Evolutionary conservation across 805 yeast species (phyloP).

Genomic region (Candida incommunis): DNA sequence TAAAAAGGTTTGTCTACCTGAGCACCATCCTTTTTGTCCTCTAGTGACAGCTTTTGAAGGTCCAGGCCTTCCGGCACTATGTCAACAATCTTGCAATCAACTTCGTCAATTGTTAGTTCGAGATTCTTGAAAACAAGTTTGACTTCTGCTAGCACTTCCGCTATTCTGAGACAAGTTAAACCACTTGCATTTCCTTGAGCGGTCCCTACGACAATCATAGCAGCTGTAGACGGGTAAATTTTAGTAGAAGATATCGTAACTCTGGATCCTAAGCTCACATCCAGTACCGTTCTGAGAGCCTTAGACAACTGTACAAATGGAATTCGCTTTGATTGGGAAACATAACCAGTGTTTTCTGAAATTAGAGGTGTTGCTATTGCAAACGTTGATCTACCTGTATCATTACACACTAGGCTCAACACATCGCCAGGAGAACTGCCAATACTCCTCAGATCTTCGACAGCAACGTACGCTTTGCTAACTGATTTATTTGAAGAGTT

Average conservation of each 20-base stretch:
- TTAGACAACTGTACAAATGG: conserved; percentile 1
- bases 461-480: background rate
- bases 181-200: background rate
- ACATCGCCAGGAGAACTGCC: background rate
- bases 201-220: background rate
- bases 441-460: background rate
- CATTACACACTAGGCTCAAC: background rate
- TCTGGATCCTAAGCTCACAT: background rate
- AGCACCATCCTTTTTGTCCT: background rate
- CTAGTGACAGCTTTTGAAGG: background rate
- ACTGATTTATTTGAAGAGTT: background rate
- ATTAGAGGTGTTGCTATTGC: background rate
- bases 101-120: background rate
- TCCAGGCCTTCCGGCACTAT: background rate
- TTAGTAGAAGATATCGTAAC: background rate
- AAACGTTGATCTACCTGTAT: background rate
- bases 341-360: background rate
- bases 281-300: background rate
- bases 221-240: background rate
- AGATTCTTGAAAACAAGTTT: background rate
- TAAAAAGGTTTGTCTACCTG: background rate
- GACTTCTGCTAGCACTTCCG: background rate
- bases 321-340: background rate
- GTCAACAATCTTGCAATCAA: background rate
- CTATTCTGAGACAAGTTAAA: background rate